Conservation (phyloP, 176 grass and related monocot genomes). For the Dendrocalamus sinicus region DNA sequence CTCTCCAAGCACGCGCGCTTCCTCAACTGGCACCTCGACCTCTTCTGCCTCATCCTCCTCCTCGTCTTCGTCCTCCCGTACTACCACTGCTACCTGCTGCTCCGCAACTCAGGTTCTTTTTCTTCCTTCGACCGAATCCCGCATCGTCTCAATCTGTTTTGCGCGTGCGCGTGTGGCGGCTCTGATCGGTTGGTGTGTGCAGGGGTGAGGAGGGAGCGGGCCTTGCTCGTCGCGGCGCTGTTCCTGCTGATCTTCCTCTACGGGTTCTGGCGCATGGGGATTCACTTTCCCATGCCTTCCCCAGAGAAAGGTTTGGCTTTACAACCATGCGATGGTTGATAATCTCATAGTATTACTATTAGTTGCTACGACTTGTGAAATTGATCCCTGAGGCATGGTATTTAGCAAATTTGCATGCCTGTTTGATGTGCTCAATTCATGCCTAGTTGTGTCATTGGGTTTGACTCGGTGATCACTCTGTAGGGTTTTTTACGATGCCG, state of each 20-base stretch:
- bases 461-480: constrained; percentile 30
- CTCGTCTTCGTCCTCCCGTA: constrained; percentile 90
- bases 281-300: constrained; percentile 99
- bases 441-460: background rate
- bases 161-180: background rate
- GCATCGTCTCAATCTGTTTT: background rate
- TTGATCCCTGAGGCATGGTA: background rate
- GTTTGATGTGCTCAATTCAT: background rate
- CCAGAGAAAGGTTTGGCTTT: constrained; percentile 78
- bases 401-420: background rate
- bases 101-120: constrained; percentile 76
- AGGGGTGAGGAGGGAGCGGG: constrained; percentile 84
- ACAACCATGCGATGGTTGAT: background rate
- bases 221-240: constrained; percentile 60
- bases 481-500: constrained; percentile 92
- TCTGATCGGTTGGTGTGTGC: constrained; percentile 46
- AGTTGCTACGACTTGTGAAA: background rate
- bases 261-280: constrained; percentile 96
- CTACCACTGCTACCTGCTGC: constrained; percentile 96
- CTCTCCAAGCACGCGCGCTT: constrained; percentile 92
- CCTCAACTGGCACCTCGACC: constrained; percentile 97
- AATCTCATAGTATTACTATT: background rate
- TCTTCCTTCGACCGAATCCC: background rate
- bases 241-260: constrained; percentile 92
- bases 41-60: constrained; percentile 94